Percentiles rank a stretch among this genome's conserved stretches.
Conservation (phyloP, 164 flowering plant genomes). For the Malania oleifera region DNA sequence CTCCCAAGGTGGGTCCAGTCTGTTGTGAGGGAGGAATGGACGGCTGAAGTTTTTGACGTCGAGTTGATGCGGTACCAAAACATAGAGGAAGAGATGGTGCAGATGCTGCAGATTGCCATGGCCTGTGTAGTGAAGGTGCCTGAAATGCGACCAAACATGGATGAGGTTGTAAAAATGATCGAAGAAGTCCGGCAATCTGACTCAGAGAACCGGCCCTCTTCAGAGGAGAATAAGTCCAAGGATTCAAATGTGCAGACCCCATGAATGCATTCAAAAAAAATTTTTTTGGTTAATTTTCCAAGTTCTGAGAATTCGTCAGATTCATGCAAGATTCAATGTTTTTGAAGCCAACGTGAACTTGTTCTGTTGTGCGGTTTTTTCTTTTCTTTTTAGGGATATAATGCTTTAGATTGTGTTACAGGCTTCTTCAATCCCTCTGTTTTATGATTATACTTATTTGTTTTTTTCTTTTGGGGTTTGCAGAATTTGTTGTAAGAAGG, state of each 20-base stretch:
- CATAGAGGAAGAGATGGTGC: constrained; percentile 62
- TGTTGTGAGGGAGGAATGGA: constrained; percentile 68
- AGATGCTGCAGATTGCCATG: constrained; percentile 59
- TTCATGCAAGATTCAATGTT: constrained; percentile 2
- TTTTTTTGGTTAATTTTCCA: neutral
- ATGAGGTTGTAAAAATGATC: constrained; percentile 58
- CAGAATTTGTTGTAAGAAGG: constrained; percentile 16
- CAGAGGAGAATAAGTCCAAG: constrained; percentile 49
- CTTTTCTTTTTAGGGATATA: too few relatives aligned
- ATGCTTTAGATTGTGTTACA: neutral
- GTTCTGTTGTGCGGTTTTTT: constrained; percentile 7
- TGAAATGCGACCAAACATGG: constrained; percentile 51
- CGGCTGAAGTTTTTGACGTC: constrained; percentile 59
- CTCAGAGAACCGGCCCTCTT: constrained; percentile 40
- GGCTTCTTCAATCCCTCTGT: too few relatives aligned
- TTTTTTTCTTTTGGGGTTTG: constrained; percentile 3
- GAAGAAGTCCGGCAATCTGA: constrained; percentile 45
- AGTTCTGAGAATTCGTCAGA: neutral
- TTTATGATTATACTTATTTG: too few relatives aligned
- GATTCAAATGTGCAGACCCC: constrained; percentile 46
- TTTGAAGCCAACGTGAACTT: constrained; percentile 3
- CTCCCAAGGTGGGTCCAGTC: constrained; percentile 70
- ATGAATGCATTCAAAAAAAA: constrained; percentile 8
- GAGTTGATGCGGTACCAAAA: constrained; percentile 45
- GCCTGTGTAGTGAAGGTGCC: constrained; percentile 53